Evolutionary conservation across 176 grass and related monocot species (phyloP), one percentile per base, ranked within the genome.

Genomic region (Zea luxurians): DNA sequence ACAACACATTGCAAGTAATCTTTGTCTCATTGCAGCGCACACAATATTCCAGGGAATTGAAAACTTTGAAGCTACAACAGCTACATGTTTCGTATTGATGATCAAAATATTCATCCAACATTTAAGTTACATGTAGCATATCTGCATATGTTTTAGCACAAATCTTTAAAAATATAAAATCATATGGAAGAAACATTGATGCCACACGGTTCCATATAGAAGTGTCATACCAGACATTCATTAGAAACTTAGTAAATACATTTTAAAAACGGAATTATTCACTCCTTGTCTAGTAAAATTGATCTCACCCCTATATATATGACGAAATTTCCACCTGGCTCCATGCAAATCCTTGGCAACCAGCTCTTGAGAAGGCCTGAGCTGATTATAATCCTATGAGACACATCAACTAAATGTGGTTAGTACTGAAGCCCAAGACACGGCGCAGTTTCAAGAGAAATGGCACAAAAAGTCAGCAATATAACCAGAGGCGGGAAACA

Each of bases 341-440:
- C 96, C 92, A 87, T 99, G 92, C 61, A 99, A 85, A 83, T 99
- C 96, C 81, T 91, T 93, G 11, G 96, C 96, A 73, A 95, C 70
- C 78, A 99, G 90, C 78, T 99, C 96, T 85, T 99, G 92, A 13
- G 92, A 99, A 91, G 96, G 96, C 78, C 96, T 99, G n/a, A 92
- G 73, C 81, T 89, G 87, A 79, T 92, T 88, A 86, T 98, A 90
- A 68, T 98, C 96, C 96, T 98, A 86, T 27, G 27, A 27, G 27
- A 27, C 27, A 27, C 27, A 52, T 7, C 5, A 85, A 85, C 2
- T 10, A 38, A 27, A 54, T 35, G n/a, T 49, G 41, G 4, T 81
- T 75, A 83, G 71, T 11, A 27, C 27, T 27, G 69, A 36, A 50
- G 40, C 8, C 66, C 54, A 86, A 47, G 61, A 12, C 16, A 83